phyloP scores from a whole-genome alignment of 805 yeast species.

The Cyberlindnera euphorbiae region DNA sequence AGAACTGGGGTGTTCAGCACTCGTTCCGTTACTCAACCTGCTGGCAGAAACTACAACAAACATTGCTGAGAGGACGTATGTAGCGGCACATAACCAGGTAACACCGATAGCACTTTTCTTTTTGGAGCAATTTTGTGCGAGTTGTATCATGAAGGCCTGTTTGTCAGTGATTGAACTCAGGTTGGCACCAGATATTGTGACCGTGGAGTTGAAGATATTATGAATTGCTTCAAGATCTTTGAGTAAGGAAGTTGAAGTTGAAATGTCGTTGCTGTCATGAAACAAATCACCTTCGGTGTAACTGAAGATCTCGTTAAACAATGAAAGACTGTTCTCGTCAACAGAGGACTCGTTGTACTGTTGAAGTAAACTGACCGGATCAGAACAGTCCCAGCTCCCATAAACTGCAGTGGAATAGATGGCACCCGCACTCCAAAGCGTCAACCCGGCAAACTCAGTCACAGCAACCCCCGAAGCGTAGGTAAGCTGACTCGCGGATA shows the following conservation, averaged over 20 bases:
- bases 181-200: conserved; percentile 10
- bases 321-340: conserved; percentile 4
- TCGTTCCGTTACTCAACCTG: conserved; percentile 8
- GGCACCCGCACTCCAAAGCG: conserved; percentile 21
- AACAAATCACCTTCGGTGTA: too few species aligned
- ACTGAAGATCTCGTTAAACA: conserved; percentile 2
- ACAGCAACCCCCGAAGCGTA: conserved; percentile 9
- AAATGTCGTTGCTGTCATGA: too few species aligned
- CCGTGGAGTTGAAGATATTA: conserved; percentile 4
- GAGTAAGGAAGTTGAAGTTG: too few species aligned
- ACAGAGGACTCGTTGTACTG: conserved; percentile 26
- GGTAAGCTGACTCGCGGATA: conserved; percentile 2
- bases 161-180: conserved; percentile 7
- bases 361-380: conserved; percentile 19
- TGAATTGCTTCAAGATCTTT: too few species aligned
- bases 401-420: conserved; percentile 24
- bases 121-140: conserved; percentile 17
- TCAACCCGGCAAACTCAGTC: conserved; percentile 21
- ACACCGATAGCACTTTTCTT: conserved; percentile 17
- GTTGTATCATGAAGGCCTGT: conserved; percentile 10
- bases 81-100: conserved; percentile 9
- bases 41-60: conserved; percentile 7
- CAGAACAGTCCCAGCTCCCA: conserved; percentile 26
- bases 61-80: conserved; percentile 12
- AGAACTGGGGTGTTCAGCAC: too few species aligned